A percentile compares a stretch with the other conserved stretches of the same genome.
phyloP scores from a whole-genome alignment of 805 yeast genomes.

The Allodekkera sacchari region DNA sequence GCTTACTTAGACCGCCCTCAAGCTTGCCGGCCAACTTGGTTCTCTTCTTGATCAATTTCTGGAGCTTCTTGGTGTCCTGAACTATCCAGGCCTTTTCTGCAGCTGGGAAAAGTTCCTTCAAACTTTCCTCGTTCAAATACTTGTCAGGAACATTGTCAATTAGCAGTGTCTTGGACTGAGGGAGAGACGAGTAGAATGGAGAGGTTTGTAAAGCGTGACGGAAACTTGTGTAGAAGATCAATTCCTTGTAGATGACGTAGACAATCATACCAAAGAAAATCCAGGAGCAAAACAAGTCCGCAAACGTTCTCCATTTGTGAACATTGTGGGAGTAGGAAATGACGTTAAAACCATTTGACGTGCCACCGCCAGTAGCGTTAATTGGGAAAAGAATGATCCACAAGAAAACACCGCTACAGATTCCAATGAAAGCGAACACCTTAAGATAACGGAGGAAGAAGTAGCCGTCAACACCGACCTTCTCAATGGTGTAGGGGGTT shows the following conservation, averaged over 20 bases:
- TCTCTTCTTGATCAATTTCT: constrained; percentile 53
- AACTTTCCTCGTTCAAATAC: constrained; percentile 34
- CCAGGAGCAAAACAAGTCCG: constrained; percentile 75
- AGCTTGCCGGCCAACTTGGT: constrained; percentile 50
- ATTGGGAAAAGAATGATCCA: constrained; percentile 71
- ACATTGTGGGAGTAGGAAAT: constrained; percentile 56
- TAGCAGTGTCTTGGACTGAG: constrained; percentile 65
- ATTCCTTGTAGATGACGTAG: constrained; percentile 63
- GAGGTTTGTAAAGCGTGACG: constrained; percentile 70
- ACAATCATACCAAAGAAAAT: constrained; percentile 56
- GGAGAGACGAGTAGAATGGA: constrained; percentile 61
- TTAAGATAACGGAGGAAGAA: constrained; percentile 60
- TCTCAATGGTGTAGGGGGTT: constrained; percentile 56
- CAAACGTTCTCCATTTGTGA: constrained; percentile 57
- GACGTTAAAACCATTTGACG: constrained; percentile 50
- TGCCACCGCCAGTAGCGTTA: constrained; percentile 61
- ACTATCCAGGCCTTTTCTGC: constrained; percentile 54
- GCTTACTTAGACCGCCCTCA: constrained; percentile 58
- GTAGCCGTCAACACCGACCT: constrained; percentile 69
- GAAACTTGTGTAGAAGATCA: constrained; percentile 60
- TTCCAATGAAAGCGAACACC: constrained; percentile 42
- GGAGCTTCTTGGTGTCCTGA: constrained; percentile 51
- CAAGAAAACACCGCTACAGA: constrained; percentile 43
- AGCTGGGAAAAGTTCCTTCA: constrained; percentile 56
- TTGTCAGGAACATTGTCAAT: constrained; percentile 57